Base-by-base conservation (phyloP, 805 yeast genomes). In the Pichia paraexigua region DNA sequence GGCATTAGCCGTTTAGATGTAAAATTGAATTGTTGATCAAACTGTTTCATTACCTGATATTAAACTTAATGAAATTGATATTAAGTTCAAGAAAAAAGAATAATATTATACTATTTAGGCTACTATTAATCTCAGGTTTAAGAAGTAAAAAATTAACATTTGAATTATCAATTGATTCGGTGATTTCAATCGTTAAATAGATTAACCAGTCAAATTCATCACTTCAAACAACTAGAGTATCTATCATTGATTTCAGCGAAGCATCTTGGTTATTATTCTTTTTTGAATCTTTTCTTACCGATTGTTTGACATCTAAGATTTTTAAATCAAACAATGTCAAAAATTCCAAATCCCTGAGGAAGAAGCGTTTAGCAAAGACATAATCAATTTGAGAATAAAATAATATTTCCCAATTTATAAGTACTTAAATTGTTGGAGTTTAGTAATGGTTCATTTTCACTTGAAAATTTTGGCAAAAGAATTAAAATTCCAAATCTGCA, bases 11-110 rank as follows among this genome's bases (percentile, higher is more conserved):
- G n/a, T n/a, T n/a, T n/a, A n/a, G n/a, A n/a, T n/a, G n/a, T n/a
- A n/a, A n/a, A n/a, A n/a, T n/a, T n/a, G n/a, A 37, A 44, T 50
- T 18, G 42, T 55, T 42, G 55, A 53, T 18, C 52, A 55, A 22
- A 49, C 40, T 32, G 44, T 43, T 18, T 47, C 49, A 27, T 25
- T 53, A 30, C 22, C 51, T 22, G 42, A 45, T 20, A 20, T 55
- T 8, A 21, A 13, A 10, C 11, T 55, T 5, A 46, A 45, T 15
- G 25, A 46, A 8, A 27, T 53, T 13, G 39, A 25, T 35, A 17
- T 25, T 51, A 21, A 37, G 20, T 30, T 42, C n/a, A 21, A 12
- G 40, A 39, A n/a, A 9, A 12, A 11, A 45, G 44, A 8, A 43
- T 42, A 35, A 37, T 3, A 17, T 22, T 9, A 47, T 41, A 39